Base-by-base conservation (phyloP, 2,329 filamentous ascomycete genomes). In the Pestalotiopsis sp. region DNA sequence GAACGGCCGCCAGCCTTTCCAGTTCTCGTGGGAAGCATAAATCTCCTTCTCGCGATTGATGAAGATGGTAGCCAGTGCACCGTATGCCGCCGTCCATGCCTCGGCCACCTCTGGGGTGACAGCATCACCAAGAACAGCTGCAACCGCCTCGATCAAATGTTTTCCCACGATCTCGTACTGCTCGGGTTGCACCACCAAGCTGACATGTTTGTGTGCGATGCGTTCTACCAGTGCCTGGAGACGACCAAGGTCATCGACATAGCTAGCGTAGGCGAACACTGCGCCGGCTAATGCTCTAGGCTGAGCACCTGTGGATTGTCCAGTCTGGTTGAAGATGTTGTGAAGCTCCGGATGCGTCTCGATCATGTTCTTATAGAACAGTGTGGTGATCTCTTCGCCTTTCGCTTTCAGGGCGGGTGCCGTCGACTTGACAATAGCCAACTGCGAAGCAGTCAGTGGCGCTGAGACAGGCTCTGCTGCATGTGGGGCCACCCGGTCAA, bases 191-290 rank as follows among this genome's bases (percentile, higher is more conserved):
- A 95, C 87, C 76, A 88, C 89, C n/a, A 95, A 84, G 1, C 89
- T 91, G 27, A 86, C 91, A 76, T 95, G 92, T 81, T 94, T 94
- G 75, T 94, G 89, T 68, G 90, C 91, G 72, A 95, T 94, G 74
- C 90, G 87, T 78, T 93, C 90, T 14, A 89, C 83, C 41, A 81
- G 82, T 39, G 86, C 84, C 13, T 78, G 78, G 4, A 94, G 84
- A 23, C 83, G 86, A 61, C 84, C 86, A 0, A 93, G 85, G 76
- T 94, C 86, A 78, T 94, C 91, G 75, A 95, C 91, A 79, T 94
- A 85, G 41, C 85, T 82, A 63, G 93, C 92, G 75, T 94, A 95
- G 67, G 91, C 91, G 73, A 91, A 88, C 6, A 95, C 86, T 1
- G 92, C 85, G 56, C 83, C 84, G 12, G 92, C 92, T 6, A 95